These are phyloP conservation scores for Lepiota subincarnata DNA, from an alignment of 768 basidiomycete genomes.

Conservation along the genomic window DNA sequence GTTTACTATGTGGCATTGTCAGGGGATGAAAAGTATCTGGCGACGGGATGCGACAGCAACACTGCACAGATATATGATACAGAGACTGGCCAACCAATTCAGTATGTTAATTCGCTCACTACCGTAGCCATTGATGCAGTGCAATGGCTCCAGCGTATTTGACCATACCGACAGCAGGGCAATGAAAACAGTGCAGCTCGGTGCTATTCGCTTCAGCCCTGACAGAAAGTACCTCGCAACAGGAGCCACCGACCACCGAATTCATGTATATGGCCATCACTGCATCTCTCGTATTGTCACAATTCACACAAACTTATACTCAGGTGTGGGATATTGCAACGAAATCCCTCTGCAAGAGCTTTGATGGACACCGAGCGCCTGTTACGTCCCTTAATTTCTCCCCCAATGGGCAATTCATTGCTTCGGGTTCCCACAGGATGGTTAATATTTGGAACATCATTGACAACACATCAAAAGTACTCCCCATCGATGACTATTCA, in stretches of 20 bases:
- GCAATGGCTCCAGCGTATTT: conserved; percentile 49
- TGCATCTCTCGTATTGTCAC: background rate
- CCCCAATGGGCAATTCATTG: conserved; percentile 70
- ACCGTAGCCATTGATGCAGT: background rate
- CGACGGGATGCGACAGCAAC: conserved; percentile 70
- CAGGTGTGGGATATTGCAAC: conserved; percentile 88
- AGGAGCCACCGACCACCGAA: conserved; percentile 87
- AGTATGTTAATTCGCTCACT: conserved; percentile 44
- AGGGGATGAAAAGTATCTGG: conserved; percentile 86
- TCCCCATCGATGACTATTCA: conserved; percentile 37
- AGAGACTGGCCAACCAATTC: conserved; percentile 79
- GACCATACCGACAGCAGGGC: conserved; percentile 69
- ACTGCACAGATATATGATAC: conserved; percentile 95
- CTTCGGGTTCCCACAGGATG: conserved; percentile 81
- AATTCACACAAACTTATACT: conserved; percentile 29
- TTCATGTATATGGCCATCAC: conserved; percentile 51
- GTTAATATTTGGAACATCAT: conserved; percentile 38
- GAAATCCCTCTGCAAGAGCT: conserved; percentile 67
- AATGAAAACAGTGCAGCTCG: conserved; percentile 70
- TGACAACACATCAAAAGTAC: conserved; percentile 27
- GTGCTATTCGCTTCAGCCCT: conserved; percentile 87
- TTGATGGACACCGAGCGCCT: conserved; percentile 89
- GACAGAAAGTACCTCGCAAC: conserved; percentile 89
- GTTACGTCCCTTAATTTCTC: conserved; percentile 89
- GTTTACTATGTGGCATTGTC: conserved; percentile 96